These are phyloP conservation scores for Rosa hybrid DNA, from an alignment of 331 rosid genomes.

Conservation along the genomic window DNA sequence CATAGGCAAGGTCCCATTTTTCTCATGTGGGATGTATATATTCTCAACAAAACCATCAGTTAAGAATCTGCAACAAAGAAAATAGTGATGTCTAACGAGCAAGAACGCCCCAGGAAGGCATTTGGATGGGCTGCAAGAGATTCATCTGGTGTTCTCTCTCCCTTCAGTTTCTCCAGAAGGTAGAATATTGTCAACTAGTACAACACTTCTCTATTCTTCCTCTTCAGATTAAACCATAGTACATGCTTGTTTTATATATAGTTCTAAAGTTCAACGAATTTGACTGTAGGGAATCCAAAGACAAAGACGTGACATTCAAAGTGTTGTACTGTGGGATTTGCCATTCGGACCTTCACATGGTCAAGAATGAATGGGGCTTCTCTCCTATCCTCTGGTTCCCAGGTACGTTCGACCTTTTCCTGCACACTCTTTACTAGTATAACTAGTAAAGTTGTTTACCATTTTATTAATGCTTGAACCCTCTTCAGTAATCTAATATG, in stretches of 20 bases:
- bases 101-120: slow-evolving; percentile 44
- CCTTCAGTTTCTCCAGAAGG: slow-evolving; percentile 53
- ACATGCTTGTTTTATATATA: neutral
- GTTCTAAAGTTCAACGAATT: neutral
- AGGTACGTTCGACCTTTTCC: slow-evolving; percentile 12
- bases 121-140: slow-evolving; percentile 61
- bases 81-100: slow-evolving; percentile 25
- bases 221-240: neutral
- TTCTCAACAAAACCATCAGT: too few relatives aligned
- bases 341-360: slow-evolving; percentile 54
- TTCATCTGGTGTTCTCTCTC: slow-evolving; percentile 47
- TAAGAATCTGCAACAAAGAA: neutral
- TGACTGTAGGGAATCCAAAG: slow-evolving; percentile 43
- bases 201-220: neutral
- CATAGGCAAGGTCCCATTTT: too few relatives aligned
- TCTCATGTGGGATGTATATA: too few relatives aligned
- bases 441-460: too few relatives aligned
- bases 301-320: slow-evolving; percentile 57
- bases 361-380: slow-evolving; percentile 46
- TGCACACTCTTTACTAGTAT: too few relatives aligned
- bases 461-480: too few relatives aligned
- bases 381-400: slow-evolving; percentile 57
- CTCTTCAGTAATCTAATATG: neutral
- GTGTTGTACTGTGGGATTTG: slow-evolving; percentile 68
- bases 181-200: neutral